Percentiles rank a stretch among this genome's conserved stretches.
These are phyloP conservation scores for Gloeophyllum trabeum DNA, from an alignment of 768 basidiomycete species.

Conservation along the genomic window DNA sequence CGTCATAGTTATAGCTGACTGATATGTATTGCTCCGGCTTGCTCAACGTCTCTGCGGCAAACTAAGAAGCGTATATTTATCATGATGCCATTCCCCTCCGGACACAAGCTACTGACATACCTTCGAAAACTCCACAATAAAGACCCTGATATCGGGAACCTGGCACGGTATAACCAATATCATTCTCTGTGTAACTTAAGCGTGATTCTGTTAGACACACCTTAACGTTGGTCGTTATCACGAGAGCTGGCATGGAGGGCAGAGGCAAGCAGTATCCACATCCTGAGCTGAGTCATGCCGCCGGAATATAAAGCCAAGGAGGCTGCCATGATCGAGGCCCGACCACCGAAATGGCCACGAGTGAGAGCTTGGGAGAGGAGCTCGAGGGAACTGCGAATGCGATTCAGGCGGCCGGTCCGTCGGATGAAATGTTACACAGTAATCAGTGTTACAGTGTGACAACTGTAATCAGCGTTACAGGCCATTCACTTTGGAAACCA, in stretches of 20 bases:
- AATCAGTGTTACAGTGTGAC: too few relatives aligned
- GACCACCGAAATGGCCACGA: too few relatives aligned
- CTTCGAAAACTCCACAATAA: slow-evolving; percentile 44
- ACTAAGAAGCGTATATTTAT: slow-evolving; percentile 19
- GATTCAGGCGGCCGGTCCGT: too few relatives aligned
- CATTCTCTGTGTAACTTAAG: neutral
- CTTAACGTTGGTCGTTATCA: slow-evolving; percentile 27
- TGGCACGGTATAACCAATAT: neutral
- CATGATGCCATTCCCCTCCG: neutral
- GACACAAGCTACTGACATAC: slow-evolving; percentile 15
- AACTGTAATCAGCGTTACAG: too few relatives aligned
- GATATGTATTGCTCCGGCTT: slow-evolving; percentile 48
- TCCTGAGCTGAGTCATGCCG: too few relatives aligned
- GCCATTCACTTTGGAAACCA: too few relatives aligned
- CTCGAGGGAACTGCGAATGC: too few relatives aligned
- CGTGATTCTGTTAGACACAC: slow-evolving; percentile 8
- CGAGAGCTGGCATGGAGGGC: slow-evolving; percentile 24
- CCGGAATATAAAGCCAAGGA: too few relatives aligned
- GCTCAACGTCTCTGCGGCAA: slow-evolving; percentile 36
- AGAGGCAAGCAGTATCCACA: too few relatives aligned
- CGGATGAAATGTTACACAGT: too few relatives aligned
- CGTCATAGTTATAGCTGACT: slow-evolving; percentile 44
- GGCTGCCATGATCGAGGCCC: too few relatives aligned
- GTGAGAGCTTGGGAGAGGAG: too few relatives aligned
- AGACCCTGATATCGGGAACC: slow-evolving; percentile 20